Conservation (phyloP, 176 grass and related monocot species). For the Calamus simplicifolius region DNA sequence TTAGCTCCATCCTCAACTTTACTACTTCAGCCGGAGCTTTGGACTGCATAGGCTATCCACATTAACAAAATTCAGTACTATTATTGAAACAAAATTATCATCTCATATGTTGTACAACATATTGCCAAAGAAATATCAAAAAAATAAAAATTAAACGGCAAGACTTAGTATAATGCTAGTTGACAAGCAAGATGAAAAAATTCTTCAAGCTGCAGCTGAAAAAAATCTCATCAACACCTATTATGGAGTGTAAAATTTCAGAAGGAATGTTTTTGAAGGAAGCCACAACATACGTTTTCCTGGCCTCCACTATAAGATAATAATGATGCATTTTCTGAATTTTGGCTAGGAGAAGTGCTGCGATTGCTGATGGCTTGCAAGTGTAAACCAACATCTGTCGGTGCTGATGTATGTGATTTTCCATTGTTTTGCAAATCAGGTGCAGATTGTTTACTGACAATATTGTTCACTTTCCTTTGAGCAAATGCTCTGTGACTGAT, state of each 20-base stretch:
- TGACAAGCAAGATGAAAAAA: too few relatives aligned
- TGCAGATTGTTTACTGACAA: conserved; percentile 34
- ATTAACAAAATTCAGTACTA: not conserved
- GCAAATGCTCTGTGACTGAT: conserved; percentile 48
- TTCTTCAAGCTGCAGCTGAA: too few relatives aligned
- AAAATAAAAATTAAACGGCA: too few relatives aligned
- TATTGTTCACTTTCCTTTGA: conserved; percentile 27
- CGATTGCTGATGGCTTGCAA: conserved; percentile 16
- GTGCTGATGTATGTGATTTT: conserved; percentile 23
- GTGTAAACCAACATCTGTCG: conserved; percentile 11
- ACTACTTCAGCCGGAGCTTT: conserved; percentile 46
- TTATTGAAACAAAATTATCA: not conserved
- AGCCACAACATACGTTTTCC: conserved; percentile 18
- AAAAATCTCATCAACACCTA: conserved; percentile 19
- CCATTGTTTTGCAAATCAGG: conserved; percentile 20
- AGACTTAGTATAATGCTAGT: too few relatives aligned
- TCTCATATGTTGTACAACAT: too few relatives aligned
- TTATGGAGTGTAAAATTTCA: conserved; percentile 24
- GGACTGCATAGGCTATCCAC: conserved; percentile 31
- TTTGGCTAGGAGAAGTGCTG: conserved; percentile 26
- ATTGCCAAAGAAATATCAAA: too few relatives aligned
- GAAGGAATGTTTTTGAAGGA: conserved; percentile 26
- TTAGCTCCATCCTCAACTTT: conserved; percentile 48
- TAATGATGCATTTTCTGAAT: conserved; percentile 28
- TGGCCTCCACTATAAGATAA: conserved; percentile 15